A percentile compares a stretch with the other conserved stretches of the same genome.
Conservation (phyloP, 192 early-diverging fungal species). For the Spinellus fusiger region DNA sequence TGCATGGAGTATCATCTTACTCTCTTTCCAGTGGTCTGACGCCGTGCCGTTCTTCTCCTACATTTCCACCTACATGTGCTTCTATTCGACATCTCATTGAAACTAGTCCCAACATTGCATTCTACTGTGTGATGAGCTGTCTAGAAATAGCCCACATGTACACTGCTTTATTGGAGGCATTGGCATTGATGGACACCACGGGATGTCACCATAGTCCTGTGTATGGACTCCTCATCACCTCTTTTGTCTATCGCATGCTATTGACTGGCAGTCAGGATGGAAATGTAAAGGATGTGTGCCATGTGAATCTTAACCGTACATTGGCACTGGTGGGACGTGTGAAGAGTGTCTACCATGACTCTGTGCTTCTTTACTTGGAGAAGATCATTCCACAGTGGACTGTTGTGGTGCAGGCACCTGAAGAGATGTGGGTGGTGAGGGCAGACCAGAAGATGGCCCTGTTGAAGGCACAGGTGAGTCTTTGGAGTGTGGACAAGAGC, state of each 20-base stretch:
- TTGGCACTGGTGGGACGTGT: neutral
- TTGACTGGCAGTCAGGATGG: neutral
- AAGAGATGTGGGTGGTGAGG: neutral
- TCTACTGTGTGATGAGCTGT: slow-evolving; percentile 4
- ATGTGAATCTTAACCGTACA: slow-evolving; percentile 11
- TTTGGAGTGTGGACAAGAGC: neutral
- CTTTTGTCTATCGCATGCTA: slow-evolving; percentile 6
- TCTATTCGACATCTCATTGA: neutral
- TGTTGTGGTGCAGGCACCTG: neutral
- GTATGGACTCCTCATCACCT: slow-evolving; percentile 1
- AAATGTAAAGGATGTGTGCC: slow-evolving; percentile 8
- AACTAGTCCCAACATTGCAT: neutral
- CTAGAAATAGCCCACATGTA: slow-evolving; percentile 6
- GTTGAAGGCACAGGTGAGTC: too few species aligned
- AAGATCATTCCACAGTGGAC: neutral
- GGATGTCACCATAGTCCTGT: slow-evolving; percentile 12
- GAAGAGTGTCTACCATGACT: neutral
- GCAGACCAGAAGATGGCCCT: neutral
- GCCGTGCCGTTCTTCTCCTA: neutral
- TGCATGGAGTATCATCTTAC: too few species aligned
- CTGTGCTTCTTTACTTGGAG: neutral
- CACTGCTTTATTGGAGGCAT: slow-evolving; percentile 12
- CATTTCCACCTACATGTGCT: neutral
- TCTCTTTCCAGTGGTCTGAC: neutral
- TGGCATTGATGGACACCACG: slow-evolving; percentile 2